Base-by-base conservation (phyloP, 179 eudicot species). In the Vitellaria paradoxa region DNA sequence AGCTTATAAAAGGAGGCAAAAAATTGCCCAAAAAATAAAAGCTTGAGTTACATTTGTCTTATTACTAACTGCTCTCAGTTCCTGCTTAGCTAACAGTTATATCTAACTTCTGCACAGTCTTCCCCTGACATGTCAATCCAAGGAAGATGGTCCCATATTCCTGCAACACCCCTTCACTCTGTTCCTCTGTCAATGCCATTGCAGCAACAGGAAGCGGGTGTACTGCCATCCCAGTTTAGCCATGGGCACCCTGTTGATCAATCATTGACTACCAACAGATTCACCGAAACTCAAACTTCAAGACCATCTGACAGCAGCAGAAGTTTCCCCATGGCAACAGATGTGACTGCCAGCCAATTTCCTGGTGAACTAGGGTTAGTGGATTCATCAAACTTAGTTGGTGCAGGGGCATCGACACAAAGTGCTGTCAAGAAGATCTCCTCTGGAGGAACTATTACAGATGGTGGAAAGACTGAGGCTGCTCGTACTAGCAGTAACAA, bases 91-190 rank as follows among this genome's bases (percentile, higher is more conserved):
- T 85, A 56, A 80, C 78, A 64, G 18, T 57, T 76, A 10, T 10
- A 23, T 26, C 37, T 14, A 75, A 52, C 67, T 68, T 71, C 68
- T 82, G 76, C 23, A 96, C 23, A 96, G 98, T 75, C 94, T 45
- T 78, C 91, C 56, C 74, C 91, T 61, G 98, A 96, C 46, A 74
- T 89, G 74, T 82, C 99, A 23, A 85, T 80, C 75, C 99, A 93
- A 79, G 86, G 91, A 68, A 88, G 84, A 50, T 93, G 99, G 98
- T 81, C 98, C 49, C 97, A 88, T 65, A 79, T 91, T 71, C 90
- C 95, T 81, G 81, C 92, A 67, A 66, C 93, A 7, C 77, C 90
- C 13, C 84, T 84, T 76, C 90, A 85, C 64, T 23, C 91, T 10
- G 65, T 84, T 59, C 87, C 93, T 24, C 83, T 84, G 26, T 84